Base-by-base conservation (phyloP, 177 flowering plant genomes). In the Vitis hybrid region DNA sequence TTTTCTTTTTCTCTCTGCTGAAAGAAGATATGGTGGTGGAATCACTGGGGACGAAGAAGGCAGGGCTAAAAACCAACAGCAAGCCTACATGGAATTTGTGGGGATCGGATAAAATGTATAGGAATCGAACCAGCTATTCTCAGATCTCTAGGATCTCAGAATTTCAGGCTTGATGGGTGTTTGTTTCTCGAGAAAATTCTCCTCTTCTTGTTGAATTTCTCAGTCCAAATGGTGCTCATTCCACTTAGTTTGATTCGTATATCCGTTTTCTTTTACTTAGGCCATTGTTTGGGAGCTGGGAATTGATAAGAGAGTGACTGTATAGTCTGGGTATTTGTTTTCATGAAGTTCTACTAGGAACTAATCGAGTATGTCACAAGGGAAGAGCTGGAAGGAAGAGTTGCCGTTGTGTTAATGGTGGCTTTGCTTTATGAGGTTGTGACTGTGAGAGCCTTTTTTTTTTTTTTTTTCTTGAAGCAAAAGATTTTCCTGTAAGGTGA, bases 131-230 rank as follows among this genome's bases (percentile, higher is more conserved):
- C 63, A 10, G 34, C 62, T 76, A 76, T 70, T 85, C 80, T 64
- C 82, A 78, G 85, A 82, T 86, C 85, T 86, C 85, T 75, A 81
- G 84, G 77, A 73, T 76, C 74, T 76, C 84, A 73, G 73, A 80
- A 77, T 76, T 76, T 72, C 73, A 67, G 73, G 72, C 57, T 51
- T 70, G 4, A 18, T 52, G 51, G 11, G 32, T 65, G 59, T 51
- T 73, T 74, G 58, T 76, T 77, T 69, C 78, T 72, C 78, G 73
- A 73, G 80, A 77, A 72, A 81, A 73, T 71, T 81, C 75, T 34
- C 61, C 65, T 56, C 66, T 63, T 68, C 59, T 73, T 19, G 60
- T 70, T 60, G 63, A 18, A 68, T 66, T 56, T 64, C 61, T 21
- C 18, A 45, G 56, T 56, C 49, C 68, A 56, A 57, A 60, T 49